Evolutionary conservation across 345 rosid species (phyloP).

Genomic region (thale cress (Arabidopsis thaliana)): TAIR10.1 NC_003075.7:18225001-18225500

Average conservation of each 20-base stretch:
- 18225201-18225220: slow-evolving; percentile 47
- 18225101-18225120: slow-evolving; percentile 49
- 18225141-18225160: slow-evolving; percentile 45
- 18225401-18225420: slow-evolving; percentile 44
- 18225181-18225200: slow-evolving; percentile 41
- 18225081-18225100: slow-evolving; percentile 30
- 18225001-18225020: slow-evolving; percentile 27
- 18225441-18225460: slow-evolving; percentile 32
- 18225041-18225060: slow-evolving; percentile 51
- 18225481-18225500: slow-evolving; percentile 27
- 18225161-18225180: slow-evolving; percentile 39
- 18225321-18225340: slow-evolving; percentile 36
- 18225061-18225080: slow-evolving; percentile 45
- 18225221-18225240: slow-evolving; percentile 46
- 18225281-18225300: slow-evolving; percentile 39
- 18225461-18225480: slow-evolving; percentile 19
- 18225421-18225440: slow-evolving; percentile 2
- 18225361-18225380: slow-evolving; percentile 34
- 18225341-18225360: slow-evolving; percentile 42
- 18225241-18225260: slow-evolving; percentile 44
- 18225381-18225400: slow-evolving; percentile 35
- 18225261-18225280: slow-evolving; percentile 45
- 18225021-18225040: slow-evolving; percentile 51
- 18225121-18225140: slow-evolving; percentile 49
- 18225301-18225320: slow-evolving; percentile 38